These are phyloP conservation scores for Cicer judaicum DNA, from an alignment of 306 rosid genomes.

Conservation along the genomic window DNA sequence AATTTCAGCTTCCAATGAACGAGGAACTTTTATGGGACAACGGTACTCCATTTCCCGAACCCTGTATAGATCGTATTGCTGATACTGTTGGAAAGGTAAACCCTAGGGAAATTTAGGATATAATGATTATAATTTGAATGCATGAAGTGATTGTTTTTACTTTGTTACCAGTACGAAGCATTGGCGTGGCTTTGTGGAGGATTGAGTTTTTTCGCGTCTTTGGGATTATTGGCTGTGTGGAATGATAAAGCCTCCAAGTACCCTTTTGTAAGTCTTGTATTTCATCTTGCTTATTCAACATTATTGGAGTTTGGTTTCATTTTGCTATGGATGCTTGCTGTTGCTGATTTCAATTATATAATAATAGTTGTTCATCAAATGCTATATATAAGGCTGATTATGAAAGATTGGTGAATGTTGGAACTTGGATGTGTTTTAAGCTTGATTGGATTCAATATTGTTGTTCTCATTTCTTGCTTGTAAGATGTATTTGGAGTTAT, in stretches of 20 bases:
- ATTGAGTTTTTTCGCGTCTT: constrained; percentile 68
- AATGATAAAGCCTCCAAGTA: constrained; percentile 88
- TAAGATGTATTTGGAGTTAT: constrained; percentile 9
- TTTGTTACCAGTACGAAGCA: constrained; percentile 76
- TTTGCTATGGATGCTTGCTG: not conserved
- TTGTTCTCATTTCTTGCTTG: constrained; percentile 22
- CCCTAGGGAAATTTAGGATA: not conserved
- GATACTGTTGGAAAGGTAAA: constrained; percentile 89
- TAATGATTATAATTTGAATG: not conserved
- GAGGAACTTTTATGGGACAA: constrained; percentile 96
- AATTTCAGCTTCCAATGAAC: constrained; percentile 67
- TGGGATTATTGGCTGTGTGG: constrained; percentile 87
- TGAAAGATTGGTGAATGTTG: constrained; percentile 5
- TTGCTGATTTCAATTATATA: not conserved
- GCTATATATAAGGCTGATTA: not conserved
- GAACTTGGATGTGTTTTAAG: constrained; percentile 29
- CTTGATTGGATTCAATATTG: constrained; percentile 32
- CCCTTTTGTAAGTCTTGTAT: constrained; percentile 69
- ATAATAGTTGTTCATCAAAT: not conserved
- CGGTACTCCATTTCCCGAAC: constrained; percentile 91
- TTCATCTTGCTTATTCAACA: not conserved
- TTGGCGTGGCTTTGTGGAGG: constrained; percentile 97
- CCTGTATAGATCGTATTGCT: constrained; percentile 95
- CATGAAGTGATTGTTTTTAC: not conserved
- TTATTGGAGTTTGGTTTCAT: constrained; percentile 10